phyloP scores from a whole-genome alignment of 371 early-diverging fungal species.

The Smittium culicis region DNA sequence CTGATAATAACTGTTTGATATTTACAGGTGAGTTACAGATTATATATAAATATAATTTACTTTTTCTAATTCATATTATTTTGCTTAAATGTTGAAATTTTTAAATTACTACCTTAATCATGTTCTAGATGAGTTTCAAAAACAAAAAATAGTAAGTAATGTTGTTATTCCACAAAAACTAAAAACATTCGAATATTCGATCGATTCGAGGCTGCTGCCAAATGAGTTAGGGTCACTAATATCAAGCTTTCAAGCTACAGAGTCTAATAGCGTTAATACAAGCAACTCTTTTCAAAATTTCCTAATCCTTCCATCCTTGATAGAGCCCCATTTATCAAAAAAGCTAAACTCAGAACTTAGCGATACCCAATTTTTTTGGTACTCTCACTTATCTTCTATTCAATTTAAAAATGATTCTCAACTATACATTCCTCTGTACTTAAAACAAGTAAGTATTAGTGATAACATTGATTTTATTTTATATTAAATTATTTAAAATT shows the following conservation, averaged over 20 bases:
- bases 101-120: too few relatives aligned
- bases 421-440: background rate
- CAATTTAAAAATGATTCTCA: background rate
- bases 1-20: background rate
- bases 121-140: constrained; percentile 6
- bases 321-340: background rate
- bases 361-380: background rate
- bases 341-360: background rate
- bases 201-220: background rate
- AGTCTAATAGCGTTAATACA: background rate
- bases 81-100: too few relatives aligned
- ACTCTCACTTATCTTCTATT: background rate
- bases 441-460: too few relatives aligned
- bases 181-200: background rate
- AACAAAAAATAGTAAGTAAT: background rate
- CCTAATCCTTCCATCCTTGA: background rate
- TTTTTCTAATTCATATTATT: too few relatives aligned
- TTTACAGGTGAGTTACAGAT: background rate
- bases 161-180: background rate
- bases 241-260: background rate
- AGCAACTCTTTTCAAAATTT: background rate
- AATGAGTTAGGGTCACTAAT: background rate
- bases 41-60: background rate
- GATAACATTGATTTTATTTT: background rate
- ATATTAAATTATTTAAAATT: too few relatives aligned